phyloP scores from a whole-genome alignment of 371 early-diverging fungal genomes.

The Mucor saturninus region DNA sequence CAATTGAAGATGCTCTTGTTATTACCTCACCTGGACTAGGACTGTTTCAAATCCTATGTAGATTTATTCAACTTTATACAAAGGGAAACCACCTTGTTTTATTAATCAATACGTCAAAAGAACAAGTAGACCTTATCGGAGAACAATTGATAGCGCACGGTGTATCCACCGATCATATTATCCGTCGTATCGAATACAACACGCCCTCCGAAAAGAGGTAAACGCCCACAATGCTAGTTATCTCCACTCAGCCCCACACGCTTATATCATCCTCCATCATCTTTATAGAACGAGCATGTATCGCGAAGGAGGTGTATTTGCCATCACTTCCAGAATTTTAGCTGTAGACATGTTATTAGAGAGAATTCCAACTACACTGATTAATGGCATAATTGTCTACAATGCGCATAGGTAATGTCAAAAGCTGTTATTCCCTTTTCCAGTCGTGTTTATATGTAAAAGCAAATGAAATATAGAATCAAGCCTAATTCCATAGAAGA shows the following conservation, averaged over 20 bases:
- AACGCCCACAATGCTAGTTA: not conserved
- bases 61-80: slow-evolving; percentile 73
- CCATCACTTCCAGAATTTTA: slow-evolving; percentile 88
- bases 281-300: slow-evolving; percentile 68
- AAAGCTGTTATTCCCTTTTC: not conserved
- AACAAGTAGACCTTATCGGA: slow-evolving; percentile 65
- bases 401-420: slow-evolving; percentile 68
- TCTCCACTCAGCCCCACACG: not conserved
- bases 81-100: slow-evolving; percentile 80
- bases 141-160: slow-evolving; percentile 60
- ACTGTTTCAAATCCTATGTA: slow-evolving; percentile 67
- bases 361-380: slow-evolving; percentile 74
- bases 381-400: slow-evolving; percentile 87
- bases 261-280: not conserved
- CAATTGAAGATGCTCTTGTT: slow-evolving; percentile 82
- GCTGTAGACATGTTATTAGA: slow-evolving; percentile 93
- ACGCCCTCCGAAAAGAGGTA: slow-evolving; percentile 65
- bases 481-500: slow-evolving; percentile 84
- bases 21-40: slow-evolving; percentile 85
- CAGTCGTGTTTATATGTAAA: no score
- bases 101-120: slow-evolving; percentile 75
- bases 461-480: slow-evolving; percentile 50
- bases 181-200: slow-evolving; percentile 68
- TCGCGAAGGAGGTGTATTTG: slow-evolving; percentile 86
- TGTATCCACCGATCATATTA: slow-evolving; percentile 34